These are phyloP conservation scores for Pleomassaria siparia DNA, from an alignment of 2,329 filamentous ascomycete genomes.

Conservation along the genomic window DNA sequence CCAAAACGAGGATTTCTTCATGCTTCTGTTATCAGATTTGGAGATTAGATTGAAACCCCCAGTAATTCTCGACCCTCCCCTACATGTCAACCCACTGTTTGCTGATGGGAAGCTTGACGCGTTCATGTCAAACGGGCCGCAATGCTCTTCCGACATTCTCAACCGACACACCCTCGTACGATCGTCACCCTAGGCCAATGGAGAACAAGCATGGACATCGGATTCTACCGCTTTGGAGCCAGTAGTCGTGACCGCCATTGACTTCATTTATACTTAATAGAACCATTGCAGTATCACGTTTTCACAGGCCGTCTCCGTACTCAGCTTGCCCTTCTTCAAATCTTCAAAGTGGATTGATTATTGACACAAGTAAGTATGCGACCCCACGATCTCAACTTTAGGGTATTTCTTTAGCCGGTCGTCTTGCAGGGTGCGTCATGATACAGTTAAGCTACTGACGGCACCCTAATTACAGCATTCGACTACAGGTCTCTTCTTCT, in stretches of 20 bases:
- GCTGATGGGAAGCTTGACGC: constrained; percentile 13
- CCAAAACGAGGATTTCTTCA: constrained; percentile 4
- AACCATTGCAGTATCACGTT: not conserved
- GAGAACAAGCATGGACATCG: constrained; percentile 10
- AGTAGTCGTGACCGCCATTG: constrained; percentile 20
- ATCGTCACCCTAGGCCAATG: constrained; percentile 22
- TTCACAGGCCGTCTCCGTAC: not conserved
- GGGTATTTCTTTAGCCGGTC: not conserved
- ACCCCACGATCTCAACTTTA: constrained; percentile 1
- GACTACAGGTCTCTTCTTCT: no score
- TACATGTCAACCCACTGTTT: constrained; percentile 12
- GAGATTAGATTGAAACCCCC: constrained; percentile 29
- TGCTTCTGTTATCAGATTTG: constrained; percentile 33
- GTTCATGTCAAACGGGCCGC: constrained; percentile 23
- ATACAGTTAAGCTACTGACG: constrained; percentile 12
- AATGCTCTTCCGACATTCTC: constrained; percentile 16
- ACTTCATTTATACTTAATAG: constrained; percentile 14
- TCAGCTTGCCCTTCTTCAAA: not conserved
- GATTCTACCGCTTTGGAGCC: constrained; percentile 19
- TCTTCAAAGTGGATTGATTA: no score
- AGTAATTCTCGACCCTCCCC: constrained; percentile 8
- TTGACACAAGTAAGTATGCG: constrained; percentile 7
- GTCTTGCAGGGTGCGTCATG: constrained; percentile 14
- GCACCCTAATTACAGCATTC: no score
- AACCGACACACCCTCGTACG: constrained; percentile 21